Base-by-base conservation (phyloP, 495 filamentous ascomycete species). In the Glarea lozoyensis region DNA sequence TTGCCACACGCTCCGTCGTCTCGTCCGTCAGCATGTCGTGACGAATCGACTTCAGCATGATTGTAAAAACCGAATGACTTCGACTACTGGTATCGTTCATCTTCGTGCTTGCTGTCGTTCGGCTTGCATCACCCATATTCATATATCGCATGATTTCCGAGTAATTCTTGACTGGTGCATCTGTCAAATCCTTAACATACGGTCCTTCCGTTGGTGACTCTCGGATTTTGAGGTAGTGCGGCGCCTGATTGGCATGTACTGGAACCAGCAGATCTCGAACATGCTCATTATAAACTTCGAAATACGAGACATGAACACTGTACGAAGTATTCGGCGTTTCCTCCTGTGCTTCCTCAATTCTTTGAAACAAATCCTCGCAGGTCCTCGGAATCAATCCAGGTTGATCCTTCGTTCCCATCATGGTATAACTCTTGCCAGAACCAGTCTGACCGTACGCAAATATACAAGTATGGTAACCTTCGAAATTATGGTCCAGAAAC, bases 251-350 rank as follows among this genome's bases (percentile, higher is more conserved):
- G 22, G 68, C 65, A 16, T 72, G 60, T n/a, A 74, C 66, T 30
- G 88, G 84, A 1, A 88, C 85, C 33, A 99, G 74, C 2, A 99
- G 73, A 60, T 99, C 92, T 40, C 92, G 83, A 23, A 97, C 93
- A 64, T 99, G 92, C 63, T 99, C 92, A 61, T 99, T 99, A 72
- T 99, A 97, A 49, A 99, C 89, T 62, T 99, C 92, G 50, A 97
- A 97, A 65, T 99, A 99, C 3, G 88, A 94, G 23, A 96, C 92
- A 44, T 89, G 86, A 38, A 99, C 92, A 52, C 86, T 88, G 69
- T 94, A 99, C 46, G 82, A 92, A 60, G 94, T 86, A 57, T 89
- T 89, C 12, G 88, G 84, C 39, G 73, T 71, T 36, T 69, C 58
- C 27, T 82, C 73, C 23, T 56, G 53, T 29, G 88, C 86, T 35